Base-by-base conservation (phyloP, 78 protist genomes). In the slime mould (Dictyostelium discoideum) region DNA sequence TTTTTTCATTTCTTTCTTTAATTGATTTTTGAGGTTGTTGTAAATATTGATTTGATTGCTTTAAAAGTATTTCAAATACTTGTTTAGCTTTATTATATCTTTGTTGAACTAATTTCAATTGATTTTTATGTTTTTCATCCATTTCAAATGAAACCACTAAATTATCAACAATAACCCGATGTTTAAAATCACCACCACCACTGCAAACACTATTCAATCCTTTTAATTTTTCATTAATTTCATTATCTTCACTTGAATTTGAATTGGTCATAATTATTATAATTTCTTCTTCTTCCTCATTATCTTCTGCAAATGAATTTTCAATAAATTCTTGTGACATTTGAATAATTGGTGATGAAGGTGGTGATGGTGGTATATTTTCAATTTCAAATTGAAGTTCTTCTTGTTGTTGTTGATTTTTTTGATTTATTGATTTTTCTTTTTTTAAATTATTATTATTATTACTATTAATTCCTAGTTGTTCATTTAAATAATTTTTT, bases 111-210 rank as follows among this genome's bases (percentile, higher is more conserved):
- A 26, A 20, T 24, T 14, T 11, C 7, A n/a, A 50, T n/a, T 81
- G 3, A 3, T 6, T 2, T 22, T 39, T 81, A 1, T 0, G n/a
- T 29, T 29, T 4, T 26, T 42, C 4, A 24, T 24, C 32, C 86
- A 81, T 48, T 81, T 29, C 63, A 81, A 50, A 50, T 50, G 86
- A 24, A 3, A 81, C 54, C 3, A 81, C 86, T 50, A 81, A 50
- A 81, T 81, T 67, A 4, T 81, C 42, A 39, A 81, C 44, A 4
- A 81, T 50, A 22, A 42, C 10, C 2, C 60, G 26, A 81, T 81
- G 44, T 29, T 50, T 81, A n/a, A 22, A 79, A 50, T 81, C 86
- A 7, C 10, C 42, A 50, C 18, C 86, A 7, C 22, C 42, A 50
- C 18, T 20, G 3, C 37, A 22, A 50, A 24, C 3, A 42, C 48